Base-by-base conservation (phyloP, 2,329 filamentous ascomycete species). In the Fusarium sp. region DNA sequence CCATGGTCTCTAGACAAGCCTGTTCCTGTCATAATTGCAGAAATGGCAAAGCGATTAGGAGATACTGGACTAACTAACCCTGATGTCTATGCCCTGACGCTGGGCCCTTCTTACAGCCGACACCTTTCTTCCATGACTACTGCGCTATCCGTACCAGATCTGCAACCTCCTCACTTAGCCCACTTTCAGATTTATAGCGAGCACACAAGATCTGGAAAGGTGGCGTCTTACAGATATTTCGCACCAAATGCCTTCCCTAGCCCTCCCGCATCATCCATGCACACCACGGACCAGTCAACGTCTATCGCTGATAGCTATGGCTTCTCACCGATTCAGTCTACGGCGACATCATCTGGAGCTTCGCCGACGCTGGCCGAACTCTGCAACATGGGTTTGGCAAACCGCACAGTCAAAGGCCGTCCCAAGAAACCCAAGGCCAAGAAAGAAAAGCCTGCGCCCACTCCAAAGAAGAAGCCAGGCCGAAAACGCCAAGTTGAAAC, bases 71-170 rank as follows among this genome's bases (percentile, higher is more conserved):
- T 81, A 18, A 80, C 78, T 11, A 82, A 82, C 56, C 79, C 79
- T 1, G 79, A 80, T 44, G 73, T 81, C 7, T 81, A 80, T 62
- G 76, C 73, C 12, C 63, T 81, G 44, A 81, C 80, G 3, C 60
- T 81, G 5, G 80, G 80, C 4, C 67, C 76, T 22, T 76, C 78
- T 7, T 82, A 81, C 57, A 80, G 77, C 42, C 77, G 80, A 24
- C 81, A 77, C 47, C 70, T 82, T 9, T 80, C 80, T 4, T 78
- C 79, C 7, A 72, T 81, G 72, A 81, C 80, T 7, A 77, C 76
- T 7, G 77, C 78, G 13, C 72, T 81, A 41, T 77, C 80, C 2
- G 73, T 74, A 3, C 63, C 77, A 3, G 71, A 67, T 22, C 61
- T 79, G 6, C 80, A 82, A 42, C 80, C 80, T 7, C 32, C 52